Base-by-base conservation (phyloP, 2,329 filamentous ascomycete genomes). In the Clarireedia homoeocarpa region DNA sequence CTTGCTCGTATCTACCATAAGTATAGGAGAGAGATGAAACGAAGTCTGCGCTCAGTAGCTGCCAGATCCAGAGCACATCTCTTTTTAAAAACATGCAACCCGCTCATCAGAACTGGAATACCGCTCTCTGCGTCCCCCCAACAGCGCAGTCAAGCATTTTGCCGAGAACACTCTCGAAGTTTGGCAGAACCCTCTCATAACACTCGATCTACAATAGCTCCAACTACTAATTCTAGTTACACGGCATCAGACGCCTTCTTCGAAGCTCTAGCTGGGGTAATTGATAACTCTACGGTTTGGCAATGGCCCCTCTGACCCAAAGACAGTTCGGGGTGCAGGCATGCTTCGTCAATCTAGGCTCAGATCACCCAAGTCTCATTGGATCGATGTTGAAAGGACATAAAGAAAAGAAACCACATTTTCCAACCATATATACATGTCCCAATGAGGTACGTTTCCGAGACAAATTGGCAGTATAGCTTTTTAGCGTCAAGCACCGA, bases 351-450 rank as follows among this genome's bases (percentile, higher is more conserved):
- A 83, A 83, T 62, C 72, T 83, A 7, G 81, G 79, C 5, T 79
- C 75, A 39, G 80, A 82, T 62, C 80, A 88, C 62, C 84, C 84
- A 2, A 80, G 78, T 40, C 83, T 89, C 61, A 78, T 88, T 20
- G 85, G 88, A 67, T 84, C 84, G 3, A 86, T 88, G 63, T 81
- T 85, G 62, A 85, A 85, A 65, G 83, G 83, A 51, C 81, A 86
- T 63, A 81, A 80, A 62, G 82, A 85, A 66, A 81, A 42, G 23
- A 75, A 75, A 66, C 81, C 36, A 17, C 75, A 75, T 23, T 86
- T 86, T 63, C 84, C 83, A 4, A 76, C 73, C 55, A 83, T 87
- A 58, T 82, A 88, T 51, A 89, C 85, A 24, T 86, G 83, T 66
- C 83, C 83, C 1, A 85, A 85, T 63, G 83, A 84, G 14, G 39